These are phyloP conservation scores for Blastobotrys malaysiensis DNA, from an alignment of 1,139 yeast species.

Conservation along the genomic window DNA sequence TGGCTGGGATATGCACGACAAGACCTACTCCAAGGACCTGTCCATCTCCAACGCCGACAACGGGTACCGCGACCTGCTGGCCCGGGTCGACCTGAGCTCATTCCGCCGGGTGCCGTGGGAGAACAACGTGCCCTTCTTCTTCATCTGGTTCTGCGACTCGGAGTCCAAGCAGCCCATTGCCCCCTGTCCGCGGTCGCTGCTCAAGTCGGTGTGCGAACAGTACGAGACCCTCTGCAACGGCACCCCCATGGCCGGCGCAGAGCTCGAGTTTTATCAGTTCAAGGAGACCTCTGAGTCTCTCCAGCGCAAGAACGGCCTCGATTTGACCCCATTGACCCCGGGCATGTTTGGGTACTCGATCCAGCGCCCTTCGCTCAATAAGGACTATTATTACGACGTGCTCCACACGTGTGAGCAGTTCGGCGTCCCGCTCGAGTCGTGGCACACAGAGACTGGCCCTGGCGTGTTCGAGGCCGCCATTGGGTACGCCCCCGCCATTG, in stretches of 20 bases:
- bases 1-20: conserved; percentile 38
- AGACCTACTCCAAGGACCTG: conserved; percentile 27
- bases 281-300: conserved; percentile 29
- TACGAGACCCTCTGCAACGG: conserved; percentile 15
- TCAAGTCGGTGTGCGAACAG: conserved; percentile 21
- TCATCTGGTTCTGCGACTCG: conserved; percentile 28
- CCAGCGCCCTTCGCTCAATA: conserved; percentile 30
- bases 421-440: conserved; percentile 32
- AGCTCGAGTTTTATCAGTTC: conserved; percentile 35
- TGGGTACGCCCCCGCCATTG: conserved; percentile 29
- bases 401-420: conserved; percentile 25
- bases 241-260: conserved; percentile 33
- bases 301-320: conserved; percentile 26
- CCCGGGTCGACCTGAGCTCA: conserved; percentile 28
- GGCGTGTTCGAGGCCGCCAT: conserved; percentile 38
- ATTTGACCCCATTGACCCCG: conserved; percentile 30
- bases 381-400: conserved; percentile 30
- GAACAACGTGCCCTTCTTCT: conserved; percentile 29
- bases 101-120: conserved; percentile 33
- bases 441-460: conserved; percentile 39
- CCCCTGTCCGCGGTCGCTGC: conserved; percentile 33
- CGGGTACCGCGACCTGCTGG: conserved; percentile 33
- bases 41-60: conserved; percentile 30
- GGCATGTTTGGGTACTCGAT: conserved; percentile 38
- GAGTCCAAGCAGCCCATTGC: conserved; percentile 27